Conservation (phyloP, 2,329 filamentous ascomycete species). For the Karstenula rhodostoma region DNA sequence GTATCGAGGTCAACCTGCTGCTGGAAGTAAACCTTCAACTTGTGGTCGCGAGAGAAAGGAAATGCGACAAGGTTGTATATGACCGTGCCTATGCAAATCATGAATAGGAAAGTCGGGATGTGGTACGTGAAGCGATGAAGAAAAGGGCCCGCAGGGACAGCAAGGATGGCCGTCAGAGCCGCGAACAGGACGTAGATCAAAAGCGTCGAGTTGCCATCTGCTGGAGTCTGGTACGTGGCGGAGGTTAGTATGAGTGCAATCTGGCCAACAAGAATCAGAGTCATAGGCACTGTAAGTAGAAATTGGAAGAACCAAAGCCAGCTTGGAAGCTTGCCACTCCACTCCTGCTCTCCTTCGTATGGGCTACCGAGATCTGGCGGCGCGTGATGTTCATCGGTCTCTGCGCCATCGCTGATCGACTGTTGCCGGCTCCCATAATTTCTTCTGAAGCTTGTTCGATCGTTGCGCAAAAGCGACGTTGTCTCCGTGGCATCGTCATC, state of each 20-base stretch:
- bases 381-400: slow-evolving; percentile 49
- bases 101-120: slow-evolving; percentile 77
- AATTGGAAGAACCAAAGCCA: slow-evolving; percentile 93
- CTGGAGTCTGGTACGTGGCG: slow-evolving; percentile 79
- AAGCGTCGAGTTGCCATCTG: slow-evolving; percentile 79
- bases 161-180: slow-evolving; percentile 71
- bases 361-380: slow-evolving; percentile 36
- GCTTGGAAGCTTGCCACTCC: slow-evolving; percentile 79
- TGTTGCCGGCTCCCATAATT: slow-evolving; percentile 52
- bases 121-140: slow-evolving; percentile 87
- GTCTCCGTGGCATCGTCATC: slow-evolving; percentile 61
- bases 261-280: slow-evolving; percentile 79
- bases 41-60: slow-evolving; percentile 81
- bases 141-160: slow-evolving; percentile 82
- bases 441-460: slow-evolving; percentile 64
- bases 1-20: slow-evolving; percentile 80
- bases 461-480: slow-evolving; percentile 63
- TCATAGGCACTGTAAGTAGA: slow-evolving; percentile 78
- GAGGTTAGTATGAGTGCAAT: slow-evolving; percentile 76
- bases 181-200: slow-evolving; percentile 76
- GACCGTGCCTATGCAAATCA: slow-evolving; percentile 76
- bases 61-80: slow-evolving; percentile 88
- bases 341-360: slow-evolving; percentile 80
- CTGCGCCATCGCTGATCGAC: slow-evolving; percentile 47
- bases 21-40: slow-evolving; percentile 87